phyloP scores from a whole-genome alignment of 306 rosid genomes.

The Trifolium dubium region DNA sequence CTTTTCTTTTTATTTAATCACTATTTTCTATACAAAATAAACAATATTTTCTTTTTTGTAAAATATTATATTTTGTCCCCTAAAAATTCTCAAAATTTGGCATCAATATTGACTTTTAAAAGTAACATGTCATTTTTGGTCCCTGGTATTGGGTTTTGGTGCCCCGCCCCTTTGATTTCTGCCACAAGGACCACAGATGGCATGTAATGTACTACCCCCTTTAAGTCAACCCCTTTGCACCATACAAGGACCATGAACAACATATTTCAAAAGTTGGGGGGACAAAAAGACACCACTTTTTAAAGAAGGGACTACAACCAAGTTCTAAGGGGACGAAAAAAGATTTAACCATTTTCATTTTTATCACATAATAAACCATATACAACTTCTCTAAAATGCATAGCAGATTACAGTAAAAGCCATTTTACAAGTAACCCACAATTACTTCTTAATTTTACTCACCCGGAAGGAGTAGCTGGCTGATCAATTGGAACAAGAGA shows the following conservation, averaged over 20 bases:
- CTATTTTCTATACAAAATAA: conserved; percentile 9
- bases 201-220: background rate
- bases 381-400: conserved; percentile 32
- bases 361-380: conserved; percentile 20
- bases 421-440: conserved; percentile 31
- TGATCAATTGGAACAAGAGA: conserved; percentile 79
- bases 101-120: background rate
- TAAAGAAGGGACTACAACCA: background rate
- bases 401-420: conserved; percentile 3
- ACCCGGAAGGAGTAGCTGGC: conserved; percentile 82
- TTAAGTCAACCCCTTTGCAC: no score
- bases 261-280: background rate
- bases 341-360: background rate
- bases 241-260: background rate
- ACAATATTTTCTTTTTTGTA: background rate
- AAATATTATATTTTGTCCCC: background rate
- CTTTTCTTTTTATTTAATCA: background rate
- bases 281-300: background rate
- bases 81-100: background rate
- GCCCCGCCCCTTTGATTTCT: background rate
- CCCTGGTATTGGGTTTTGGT: background rate
- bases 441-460: conserved; percentile 45
- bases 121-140: background rate
- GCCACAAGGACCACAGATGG: background rate
- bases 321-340: background rate